These are phyloP conservation scores for Graphiopsis chlorocephala DNA, from an alignment of 2,329 filamentous ascomycete species.

Conservation along the genomic window DNA sequence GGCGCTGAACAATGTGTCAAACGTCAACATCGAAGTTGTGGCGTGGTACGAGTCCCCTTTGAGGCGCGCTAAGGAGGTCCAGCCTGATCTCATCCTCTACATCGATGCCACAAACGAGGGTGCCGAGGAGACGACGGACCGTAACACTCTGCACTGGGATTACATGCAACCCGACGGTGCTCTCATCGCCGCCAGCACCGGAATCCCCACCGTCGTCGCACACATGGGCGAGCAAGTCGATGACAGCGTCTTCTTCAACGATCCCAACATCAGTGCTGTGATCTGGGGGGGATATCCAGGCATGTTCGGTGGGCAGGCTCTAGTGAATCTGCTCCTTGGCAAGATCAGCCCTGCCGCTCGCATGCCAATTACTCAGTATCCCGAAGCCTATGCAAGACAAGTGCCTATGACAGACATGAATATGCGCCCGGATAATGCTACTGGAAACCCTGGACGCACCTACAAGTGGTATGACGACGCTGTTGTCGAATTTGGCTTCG, in stretches of 20 bases:
- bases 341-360: constrained; percentile 42
- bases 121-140: constrained; percentile 5
- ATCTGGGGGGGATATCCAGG: constrained; percentile 46
- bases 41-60: constrained; percentile 7
- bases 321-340: constrained; percentile 43
- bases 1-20: constrained; percentile 3
- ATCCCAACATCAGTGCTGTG: constrained; percentile 41
- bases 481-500: constrained; percentile 45
- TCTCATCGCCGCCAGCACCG: constrained; percentile 25
- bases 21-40: constrained; percentile 1
- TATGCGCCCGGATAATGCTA: constrained; percentile 36
- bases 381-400: constrained; percentile 37
- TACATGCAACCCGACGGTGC: constrained; percentile 7
- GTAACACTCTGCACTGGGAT: constrained; percentile 8
- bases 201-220: constrained; percentile 41
- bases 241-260: constrained; percentile 38
- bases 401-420: constrained; percentile 25
- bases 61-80: constrained; percentile 1
- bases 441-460: constrained; percentile 38
- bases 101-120: constrained; percentile 3
- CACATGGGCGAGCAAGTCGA: constrained; percentile 42
- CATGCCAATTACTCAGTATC: constrained; percentile 37
- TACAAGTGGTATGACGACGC: constrained; percentile 45
- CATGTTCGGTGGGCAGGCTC: constrained; percentile 43
- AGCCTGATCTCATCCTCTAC: not conserved